A percentile compares a stretch with the other conserved stretches of the same genome.
phyloP scores from a whole-genome alignment of 768 basidiomycete species.

The Gymnopilus dilepis region DNA sequence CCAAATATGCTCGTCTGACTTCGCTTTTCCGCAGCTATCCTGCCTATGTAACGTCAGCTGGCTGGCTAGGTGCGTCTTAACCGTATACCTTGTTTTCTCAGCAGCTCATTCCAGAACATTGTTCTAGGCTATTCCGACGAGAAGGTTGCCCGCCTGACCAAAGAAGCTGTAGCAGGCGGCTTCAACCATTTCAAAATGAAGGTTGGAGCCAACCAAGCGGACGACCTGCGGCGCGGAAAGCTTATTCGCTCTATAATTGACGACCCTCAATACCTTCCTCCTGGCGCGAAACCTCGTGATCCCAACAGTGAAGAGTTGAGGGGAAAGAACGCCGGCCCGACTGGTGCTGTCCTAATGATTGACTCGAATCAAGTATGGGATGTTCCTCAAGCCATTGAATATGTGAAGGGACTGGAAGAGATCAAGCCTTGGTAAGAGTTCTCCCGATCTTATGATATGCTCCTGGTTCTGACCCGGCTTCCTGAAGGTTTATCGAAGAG shows the following conservation, averaged over 20 bases:
- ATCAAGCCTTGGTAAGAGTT: conserved; percentile 82
- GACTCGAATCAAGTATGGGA: conserved; percentile 99
- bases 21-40: conserved; percentile 65
- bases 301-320: conserved; percentile 64
- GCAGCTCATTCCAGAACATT: background rate
- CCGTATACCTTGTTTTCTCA: background rate
- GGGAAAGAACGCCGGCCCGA: conserved; percentile 94
- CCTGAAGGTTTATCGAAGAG: conserved; percentile 86
- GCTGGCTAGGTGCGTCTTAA: conserved; percentile 74
- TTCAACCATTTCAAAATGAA: conserved; percentile 99
- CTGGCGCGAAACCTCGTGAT: conserved; percentile 59
- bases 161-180: conserved; percentile 81
- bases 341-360: conserved; percentile 94
- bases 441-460: background rate
- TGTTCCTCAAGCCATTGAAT: conserved; percentile 90
- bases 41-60: conserved; percentile 92
- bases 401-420: conserved; percentile 77
- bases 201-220: conserved; percentile 83
- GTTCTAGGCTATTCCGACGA: conserved; percentile 84
- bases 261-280: conserved; percentile 81
- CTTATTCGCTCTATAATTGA: conserved; percentile 96
- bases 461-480: background rate
- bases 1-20: background rate
- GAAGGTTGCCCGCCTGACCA: conserved; percentile 85
- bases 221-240: conserved; percentile 85